Evolutionary conservation across 306 rosid species (phyloP), one percentile per base, ranked within the genome.

Genomic region (Vicia villosa): DNA sequence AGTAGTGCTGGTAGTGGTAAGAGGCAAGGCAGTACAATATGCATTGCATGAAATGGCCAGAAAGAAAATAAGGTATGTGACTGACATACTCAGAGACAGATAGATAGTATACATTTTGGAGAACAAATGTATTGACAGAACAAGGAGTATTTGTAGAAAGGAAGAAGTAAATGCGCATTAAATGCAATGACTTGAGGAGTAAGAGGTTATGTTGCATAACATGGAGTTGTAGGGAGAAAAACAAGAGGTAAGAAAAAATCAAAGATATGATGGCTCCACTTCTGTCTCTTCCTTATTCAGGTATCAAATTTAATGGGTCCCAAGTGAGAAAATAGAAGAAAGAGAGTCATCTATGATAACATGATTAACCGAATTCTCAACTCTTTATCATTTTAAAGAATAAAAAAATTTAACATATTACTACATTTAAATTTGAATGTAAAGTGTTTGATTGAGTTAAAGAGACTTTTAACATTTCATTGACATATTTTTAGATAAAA

Each of bases 11-110:
- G 15, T 46, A 12, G 74, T 50, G 21, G 15, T 46, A 12, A 76
- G 77, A 63, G 12, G 77, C 64, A 83, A 64, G 32, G 86, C 86
- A 62, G 50, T 46, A 68, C 88, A 86, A 24, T 63, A 21, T 74
- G 83, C 81, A 69, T 82, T 80, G 67, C 69, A 77, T 47, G 79
- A 74, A 69, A 84, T 24, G 78, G 81, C 84, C 30, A 88, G 43
- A 72, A 80, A 68, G 78, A 81, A 59, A 68, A 84, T 66, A 40
- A 77, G 56, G 71, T 36, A 16, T 56, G 64, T 68, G 76, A 74
- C 22, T 60, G 89, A 79, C 89, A 86, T 89, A 15, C 15, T 78
- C 15, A 17, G 42, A 38, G 49, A 63, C 41, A 52, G 21, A 47
- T 8, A 13, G 37, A 47, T 8, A 13, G 37, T 50, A 2, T 16